These are phyloP conservation scores for Monilinia polystroma DNA, from an alignment of 2,329 filamentous ascomycete species.

Conservation along the genomic window DNA sequence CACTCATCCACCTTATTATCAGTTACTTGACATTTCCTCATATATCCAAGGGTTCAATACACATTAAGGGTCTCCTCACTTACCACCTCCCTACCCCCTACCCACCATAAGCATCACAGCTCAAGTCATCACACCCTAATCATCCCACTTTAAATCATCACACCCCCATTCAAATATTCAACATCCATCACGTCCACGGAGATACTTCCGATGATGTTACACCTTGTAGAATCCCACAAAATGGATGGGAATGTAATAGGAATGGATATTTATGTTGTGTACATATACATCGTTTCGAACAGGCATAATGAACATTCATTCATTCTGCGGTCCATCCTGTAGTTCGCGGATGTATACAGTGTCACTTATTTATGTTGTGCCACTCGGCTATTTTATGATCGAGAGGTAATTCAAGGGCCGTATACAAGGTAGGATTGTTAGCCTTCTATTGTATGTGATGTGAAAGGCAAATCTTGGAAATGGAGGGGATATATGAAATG, in stretches of 20 bases:
- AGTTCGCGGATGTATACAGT: background rate
- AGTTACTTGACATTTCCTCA: background rate
- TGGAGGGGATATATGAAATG: too few relatives aligned
- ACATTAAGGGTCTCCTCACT: constrained; percentile 2
- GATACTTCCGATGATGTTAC: background rate
- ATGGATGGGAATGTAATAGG: constrained; percentile 6
- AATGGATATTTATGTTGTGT: background rate
- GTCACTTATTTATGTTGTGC: background rate
- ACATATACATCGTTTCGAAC: background rate
- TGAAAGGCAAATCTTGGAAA: background rate
- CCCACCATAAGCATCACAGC: too few relatives aligned
- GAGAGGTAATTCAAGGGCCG: background rate
- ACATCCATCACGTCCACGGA: background rate
- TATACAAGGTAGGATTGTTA: background rate
- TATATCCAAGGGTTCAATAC: background rate
- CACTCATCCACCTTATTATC: too few relatives aligned
- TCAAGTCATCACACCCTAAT: background rate
- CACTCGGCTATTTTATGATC: background rate
- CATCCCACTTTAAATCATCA: too few relatives aligned
- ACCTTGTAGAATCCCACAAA: background rate
- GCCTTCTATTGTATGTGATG: background rate
- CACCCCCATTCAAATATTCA: background rate
- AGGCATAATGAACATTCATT: background rate
- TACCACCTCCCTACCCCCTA: background rate
- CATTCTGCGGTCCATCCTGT: background rate